These are phyloP conservation scores for Penicillium aurantiogriseum DNA, from an alignment of 2,329 filamentous ascomycete species.

Conservation along the genomic window DNA sequence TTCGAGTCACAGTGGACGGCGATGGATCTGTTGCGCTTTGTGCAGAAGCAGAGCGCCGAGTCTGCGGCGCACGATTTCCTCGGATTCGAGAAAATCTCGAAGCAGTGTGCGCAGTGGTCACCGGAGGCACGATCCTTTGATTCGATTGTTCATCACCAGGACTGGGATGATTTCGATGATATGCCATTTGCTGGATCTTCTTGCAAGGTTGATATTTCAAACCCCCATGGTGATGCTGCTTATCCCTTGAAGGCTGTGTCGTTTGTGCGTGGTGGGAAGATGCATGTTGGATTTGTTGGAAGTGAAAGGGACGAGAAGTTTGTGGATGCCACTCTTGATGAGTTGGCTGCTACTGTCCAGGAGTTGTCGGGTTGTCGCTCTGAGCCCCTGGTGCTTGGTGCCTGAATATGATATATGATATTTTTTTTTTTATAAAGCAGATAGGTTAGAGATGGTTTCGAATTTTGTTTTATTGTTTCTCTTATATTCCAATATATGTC, in stretches of 20 bases:
- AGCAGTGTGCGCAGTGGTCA: conserved; percentile 49
- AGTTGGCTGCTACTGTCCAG: conserved; percentile 47
- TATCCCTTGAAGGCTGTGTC: conserved; percentile 36
- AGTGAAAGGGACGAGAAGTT: conserved; percentile 51
- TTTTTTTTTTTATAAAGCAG: conserved; percentile 6
- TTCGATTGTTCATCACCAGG: conserved; percentile 57
- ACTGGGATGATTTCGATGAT: conserved; percentile 61
- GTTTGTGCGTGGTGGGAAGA: conserved; percentile 58
- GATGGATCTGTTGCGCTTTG: conserved; percentile 48
- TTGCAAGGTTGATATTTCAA: conserved; percentile 57
- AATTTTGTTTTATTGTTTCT: neutral
- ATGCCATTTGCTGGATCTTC: conserved; percentile 35
- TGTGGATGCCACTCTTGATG: conserved; percentile 52
- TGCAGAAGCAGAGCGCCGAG: conserved; percentile 55
- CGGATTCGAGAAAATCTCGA: conserved; percentile 51
- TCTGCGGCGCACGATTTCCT: conserved; percentile 54
- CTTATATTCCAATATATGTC: neutral
- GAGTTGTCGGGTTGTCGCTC: conserved; percentile 29
- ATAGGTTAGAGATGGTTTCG: neutral
- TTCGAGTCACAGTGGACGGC: conserved; percentile 52
- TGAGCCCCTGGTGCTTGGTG: conserved; percentile 10
- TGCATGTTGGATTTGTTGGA: conserved; percentile 57
- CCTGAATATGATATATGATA: conserved; percentile 3
- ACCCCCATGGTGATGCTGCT: conserved; percentile 54
- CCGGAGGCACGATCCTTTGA: conserved; percentile 50